Evolutionary conservation across 78 protist genomes (phyloP), one percentile per base, ranked within the genome.

Genomic region (Cavenderia fasciculata): DNA sequence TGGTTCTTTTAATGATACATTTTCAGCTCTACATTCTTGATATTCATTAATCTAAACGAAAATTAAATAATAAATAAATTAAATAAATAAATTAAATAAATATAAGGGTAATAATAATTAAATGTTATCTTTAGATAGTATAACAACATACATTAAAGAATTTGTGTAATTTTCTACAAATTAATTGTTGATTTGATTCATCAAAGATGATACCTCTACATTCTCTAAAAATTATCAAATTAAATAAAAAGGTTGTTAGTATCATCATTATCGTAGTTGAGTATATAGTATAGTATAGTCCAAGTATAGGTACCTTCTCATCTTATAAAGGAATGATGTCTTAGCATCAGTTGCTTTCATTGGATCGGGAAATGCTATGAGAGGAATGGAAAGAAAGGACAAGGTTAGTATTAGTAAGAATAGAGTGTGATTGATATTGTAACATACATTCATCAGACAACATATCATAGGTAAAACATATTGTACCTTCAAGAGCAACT

Each of bases 341-440:
- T 43, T 19, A 7, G 62, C 56, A 52, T 82, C 78, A 7, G 23
- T 21, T 6, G 59, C 78, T 2, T 43, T 40, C 2, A 8, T 5
- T 68, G 90, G 90, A 43, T 65, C 61, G 65, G 90, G 90, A 59
- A 82, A 82, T 65, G 90, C n/a, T n/a, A n/a, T n/a, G n/a, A n/a
- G n/a, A n/a, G n/a, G n/a, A n/a, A n/a, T n/a, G n/a, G n/a, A n/a
- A n/a, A n/a, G n/a, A n/a, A n/a, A n/a, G n/a, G n/a, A n/a, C n/a
- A n/a, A n/a, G n/a, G n/a, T n/a, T n/a, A n/a, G n/a, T n/a, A n/a
- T n/a, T n/a, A n/a, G n/a, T n/a, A n/a, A n/a, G n/a, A n/a, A n/a
- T n/a, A n/a, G n/a, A n/a, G n/a, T n/a, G n/a, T n/a, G n/a, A n/a
- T n/a, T n/a, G n/a, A n/a, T n/a, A n/a, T n/a, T n/a, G n/a, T n/a